A percentile compares a stretch with the other conserved stretches of the same genome.
Conservation (phyloP, 176 grass and related monocot genomes). For the Neostapfia colusana region DNA sequence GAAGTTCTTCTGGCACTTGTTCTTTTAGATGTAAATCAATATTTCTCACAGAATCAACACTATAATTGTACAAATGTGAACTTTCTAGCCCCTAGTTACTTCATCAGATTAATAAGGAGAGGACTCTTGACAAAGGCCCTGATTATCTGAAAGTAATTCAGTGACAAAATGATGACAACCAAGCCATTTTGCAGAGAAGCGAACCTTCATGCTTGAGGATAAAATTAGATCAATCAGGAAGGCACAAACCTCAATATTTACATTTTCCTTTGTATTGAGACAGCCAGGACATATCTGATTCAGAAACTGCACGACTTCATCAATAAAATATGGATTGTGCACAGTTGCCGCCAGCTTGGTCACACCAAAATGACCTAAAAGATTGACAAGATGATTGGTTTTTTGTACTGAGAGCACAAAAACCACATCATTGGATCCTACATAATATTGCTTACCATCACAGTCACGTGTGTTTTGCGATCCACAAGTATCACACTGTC, state of each 20-base stretch:
- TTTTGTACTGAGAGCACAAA: constrained; percentile 23
- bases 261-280: constrained; percentile 52
- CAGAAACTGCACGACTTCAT: constrained; percentile 75
- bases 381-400: constrained; percentile 30
- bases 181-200: constrained; percentile 4
- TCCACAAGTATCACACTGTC: constrained; percentile 73
- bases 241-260: constrained; percentile 57
- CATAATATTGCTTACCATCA: constrained; percentile 56
- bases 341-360: constrained; percentile 72
- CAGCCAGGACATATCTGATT: constrained; percentile 92
- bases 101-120: constrained; percentile 10
- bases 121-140: constrained; percentile 8
- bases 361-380: constrained; percentile 79
- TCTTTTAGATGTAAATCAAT: too few species aligned
- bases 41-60: too few species aligned
- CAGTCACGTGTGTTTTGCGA: constrained; percentile 61
- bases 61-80: too few species aligned
- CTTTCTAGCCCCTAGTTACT: constrained; percentile 2
- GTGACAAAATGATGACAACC: background rate
- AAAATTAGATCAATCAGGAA: constrained; percentile 26
- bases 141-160: background rate
- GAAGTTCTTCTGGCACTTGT: too few species aligned
- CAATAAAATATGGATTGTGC: constrained; percentile 68
- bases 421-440: constrained; percentile 2
- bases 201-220: constrained; percentile 20